These are phyloP conservation scores for Ceratocystis eucalypticola DNA, from an alignment of 2,329 filamentous ascomycete species.

Conservation along the genomic window DNA sequence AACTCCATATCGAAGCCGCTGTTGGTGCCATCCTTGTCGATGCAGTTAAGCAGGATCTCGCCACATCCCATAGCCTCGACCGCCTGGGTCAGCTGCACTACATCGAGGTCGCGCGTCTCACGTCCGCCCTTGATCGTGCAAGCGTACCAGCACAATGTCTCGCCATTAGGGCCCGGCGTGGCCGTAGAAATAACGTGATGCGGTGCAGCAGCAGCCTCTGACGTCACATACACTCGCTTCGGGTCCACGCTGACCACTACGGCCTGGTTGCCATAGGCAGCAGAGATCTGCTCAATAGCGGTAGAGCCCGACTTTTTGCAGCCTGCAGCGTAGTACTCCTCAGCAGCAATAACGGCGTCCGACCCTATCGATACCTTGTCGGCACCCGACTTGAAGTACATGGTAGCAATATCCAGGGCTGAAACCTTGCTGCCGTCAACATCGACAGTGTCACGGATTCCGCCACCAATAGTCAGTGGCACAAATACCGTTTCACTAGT, in stretches of 20 bases:
- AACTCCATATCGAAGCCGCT: constrained; percentile 89
- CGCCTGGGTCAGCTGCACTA: constrained; percentile 71
- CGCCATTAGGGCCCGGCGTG: constrained; percentile 58
- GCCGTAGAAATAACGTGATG: constrained; percentile 59
- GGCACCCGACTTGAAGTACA: constrained; percentile 95
- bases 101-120: constrained; percentile 87
- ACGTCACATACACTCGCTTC: constrained; percentile 73
- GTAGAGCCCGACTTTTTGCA: constrained; percentile 63
- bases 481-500: constrained; percentile 91
- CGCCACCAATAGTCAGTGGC: constrained; percentile 86
- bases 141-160: constrained; percentile 86
- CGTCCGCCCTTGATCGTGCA: constrained; percentile 94
- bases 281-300: constrained; percentile 88
- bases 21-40: constrained; percentile 92
- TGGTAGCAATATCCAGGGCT: constrained; percentile 80
- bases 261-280: constrained; percentile 89
- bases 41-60: constrained; percentile 92
- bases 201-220: constrained; percentile 50
- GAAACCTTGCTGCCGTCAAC: constrained; percentile 75
- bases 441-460: constrained; percentile 86
- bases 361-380: constrained; percentile 97
- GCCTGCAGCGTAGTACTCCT: constrained; percentile 68
- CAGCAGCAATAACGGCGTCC: constrained; percentile 83
- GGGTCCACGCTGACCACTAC: constrained; percentile 94
- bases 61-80: constrained; percentile 94